These are phyloP conservation scores for Claviceps africana DNA, from an alignment of 2,329 filamentous ascomycete genomes.

Conservation along the genomic window DNA sequence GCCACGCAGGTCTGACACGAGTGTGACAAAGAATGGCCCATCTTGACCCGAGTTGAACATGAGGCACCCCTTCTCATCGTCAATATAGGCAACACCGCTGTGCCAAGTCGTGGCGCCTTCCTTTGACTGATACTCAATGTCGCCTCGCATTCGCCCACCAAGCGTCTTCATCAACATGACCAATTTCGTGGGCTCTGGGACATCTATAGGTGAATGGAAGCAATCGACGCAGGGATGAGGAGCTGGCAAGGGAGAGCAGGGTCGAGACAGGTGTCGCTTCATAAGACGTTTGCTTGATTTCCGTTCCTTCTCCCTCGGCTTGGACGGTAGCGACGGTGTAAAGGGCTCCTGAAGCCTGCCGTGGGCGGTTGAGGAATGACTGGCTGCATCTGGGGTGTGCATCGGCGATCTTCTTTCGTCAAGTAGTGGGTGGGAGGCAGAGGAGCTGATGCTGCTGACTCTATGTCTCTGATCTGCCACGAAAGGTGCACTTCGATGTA, in stretches of 20 bases:
- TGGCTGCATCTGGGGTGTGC: constrained; percentile 27
- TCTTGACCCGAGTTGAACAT: constrained; percentile 61
- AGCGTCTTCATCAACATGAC: constrained; percentile 63
- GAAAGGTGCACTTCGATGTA: constrained; percentile 25
- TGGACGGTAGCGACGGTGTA: constrained; percentile 9
- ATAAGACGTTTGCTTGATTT: constrained; percentile 39
- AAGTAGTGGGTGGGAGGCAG: constrained; percentile 37
- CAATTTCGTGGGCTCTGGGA: constrained; percentile 57
- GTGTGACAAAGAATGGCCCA: constrained; percentile 47
- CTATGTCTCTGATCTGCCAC: constrained; percentile 42
- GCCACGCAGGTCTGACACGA: constrained; percentile 62
- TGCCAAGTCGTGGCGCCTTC: constrained; percentile 50
- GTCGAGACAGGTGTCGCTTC: constrained; percentile 42
- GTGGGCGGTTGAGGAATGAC: constrained; percentile 26
- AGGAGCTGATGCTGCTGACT: constrained; percentile 57
- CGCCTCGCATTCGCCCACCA: constrained; percentile 67
- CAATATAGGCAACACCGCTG: constrained; percentile 61
- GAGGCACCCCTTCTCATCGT: constrained; percentile 59
- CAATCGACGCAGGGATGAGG: constrained; percentile 45
- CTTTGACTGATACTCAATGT: constrained; percentile 52
- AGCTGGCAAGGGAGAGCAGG: constrained; percentile 41
- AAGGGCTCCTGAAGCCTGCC: constrained; percentile 21
- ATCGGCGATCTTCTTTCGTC: constrained; percentile 32
- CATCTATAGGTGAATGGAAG: constrained; percentile 43
- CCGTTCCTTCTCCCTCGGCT: constrained; percentile 17